These are phyloP conservation scores for Pythium pectinolyticum DNA, from an alignment of 352 stramenopile genomes.

Conservation along the genomic window DNA sequence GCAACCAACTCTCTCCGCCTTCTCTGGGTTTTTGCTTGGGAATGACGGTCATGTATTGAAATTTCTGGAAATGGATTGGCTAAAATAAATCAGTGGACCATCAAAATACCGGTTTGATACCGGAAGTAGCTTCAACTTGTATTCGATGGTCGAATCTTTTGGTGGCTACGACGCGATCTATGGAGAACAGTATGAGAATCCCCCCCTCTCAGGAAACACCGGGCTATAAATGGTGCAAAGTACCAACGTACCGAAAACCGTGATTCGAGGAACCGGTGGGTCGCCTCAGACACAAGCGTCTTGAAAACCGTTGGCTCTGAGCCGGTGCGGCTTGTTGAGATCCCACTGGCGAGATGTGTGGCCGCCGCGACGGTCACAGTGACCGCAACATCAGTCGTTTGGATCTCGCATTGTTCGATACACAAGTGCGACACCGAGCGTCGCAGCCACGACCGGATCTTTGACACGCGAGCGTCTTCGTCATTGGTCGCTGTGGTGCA, in stretches of 20 bases:
- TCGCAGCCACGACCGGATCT: constrained; percentile 17
- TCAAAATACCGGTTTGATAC: neutral
- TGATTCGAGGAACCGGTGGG: neutral
- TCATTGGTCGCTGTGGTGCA: neutral
- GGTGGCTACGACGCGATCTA: neutral
- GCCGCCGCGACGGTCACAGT: neutral
- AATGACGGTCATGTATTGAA: neutral
- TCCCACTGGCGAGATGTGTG: constrained; percentile 10
- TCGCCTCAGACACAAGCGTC: constrained; percentile 4
- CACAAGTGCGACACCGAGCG: constrained; percentile 18
- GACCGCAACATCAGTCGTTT: neutral
- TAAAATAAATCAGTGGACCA: neutral
- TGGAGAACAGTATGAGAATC: too few species aligned
- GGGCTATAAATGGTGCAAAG: neutral
- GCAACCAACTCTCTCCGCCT: too few species aligned
- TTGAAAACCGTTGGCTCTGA: neutral
- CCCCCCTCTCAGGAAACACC: too few species aligned
- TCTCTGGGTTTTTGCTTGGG: neutral
- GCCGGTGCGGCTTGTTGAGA: neutral
- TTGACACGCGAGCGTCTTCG: neutral
- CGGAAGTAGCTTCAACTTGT: constrained; percentile 3
- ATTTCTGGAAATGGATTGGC: neutral
- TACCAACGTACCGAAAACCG: neutral
- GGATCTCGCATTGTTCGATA: constrained; percentile 5
- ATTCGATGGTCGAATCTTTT: neutral